These are phyloP conservation scores for Castanopsis chinensis DNA, from an alignment of 306 rosid genomes.

Conservation along the genomic window DNA sequence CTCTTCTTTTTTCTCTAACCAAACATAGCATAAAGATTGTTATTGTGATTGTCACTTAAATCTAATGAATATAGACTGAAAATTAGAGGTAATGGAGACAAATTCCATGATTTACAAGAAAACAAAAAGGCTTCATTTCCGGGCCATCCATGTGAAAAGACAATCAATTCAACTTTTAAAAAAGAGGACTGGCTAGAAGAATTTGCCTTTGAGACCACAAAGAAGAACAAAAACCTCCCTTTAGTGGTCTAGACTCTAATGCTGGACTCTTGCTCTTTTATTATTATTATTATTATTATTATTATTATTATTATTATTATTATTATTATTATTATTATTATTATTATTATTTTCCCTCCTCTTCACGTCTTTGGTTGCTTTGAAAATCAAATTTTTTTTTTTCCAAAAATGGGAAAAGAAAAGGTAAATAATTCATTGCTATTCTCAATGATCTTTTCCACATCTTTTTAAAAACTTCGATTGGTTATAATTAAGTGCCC, in stretches of 20 bases:
- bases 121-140: constrained; percentile 2
- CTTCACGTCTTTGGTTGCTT: not conserved
- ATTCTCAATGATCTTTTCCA: not conserved
- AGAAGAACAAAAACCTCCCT: not conserved
- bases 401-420: not conserved
- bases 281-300: too few species aligned
- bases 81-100: not conserved
- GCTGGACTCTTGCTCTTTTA: too few species aligned
- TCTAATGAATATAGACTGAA: not conserved
- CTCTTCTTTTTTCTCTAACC: too few species aligned
- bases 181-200: not conserved
- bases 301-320: too few species aligned
- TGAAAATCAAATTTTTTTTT: not conserved
- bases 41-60: not conserved
- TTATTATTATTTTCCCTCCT: too few species aligned
- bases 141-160: not conserved
- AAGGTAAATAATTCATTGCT: not conserved
- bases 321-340: too few species aligned
- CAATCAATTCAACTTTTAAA: not conserved
- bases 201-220: not conserved
- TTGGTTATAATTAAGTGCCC: not conserved
- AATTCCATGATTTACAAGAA: not conserved
- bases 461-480: not conserved
- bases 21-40: too few species aligned
- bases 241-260: too few species aligned